Base-by-base conservation (phyloP, 1,284 basidiomycete species). In the Malassezia dermatis region DNA sequence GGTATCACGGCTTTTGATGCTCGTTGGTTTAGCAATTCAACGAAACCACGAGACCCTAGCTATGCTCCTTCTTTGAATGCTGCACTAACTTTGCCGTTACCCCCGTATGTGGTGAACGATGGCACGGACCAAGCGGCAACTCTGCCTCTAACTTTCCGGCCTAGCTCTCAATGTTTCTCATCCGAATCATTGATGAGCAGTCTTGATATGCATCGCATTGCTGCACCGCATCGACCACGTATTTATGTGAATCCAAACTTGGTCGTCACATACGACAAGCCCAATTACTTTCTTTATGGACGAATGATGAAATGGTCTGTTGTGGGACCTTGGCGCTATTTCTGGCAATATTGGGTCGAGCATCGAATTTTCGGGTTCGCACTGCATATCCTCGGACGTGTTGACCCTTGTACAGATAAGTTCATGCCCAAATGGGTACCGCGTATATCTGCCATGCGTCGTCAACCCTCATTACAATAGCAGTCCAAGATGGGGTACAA, bases 131-230 rank as follows among this genome's bases (percentile, higher is more conserved):
- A 50, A 63, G 75, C 57, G 7, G 48, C 52, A 1, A 37, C 39
- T 4, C 75, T 27, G 60, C 80, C 76, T 2, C 60, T 80, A 39
- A 57, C 64, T 1, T 83, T 83, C 75, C 78, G 81, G 32, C 60
- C 75, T 11, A 78, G 78, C 8, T 64, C 58, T 1, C 61, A 72
- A 21, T 83, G 81, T 66, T 79, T 77, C 62, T 79, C 79, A 35
- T 78, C 77, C 17, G 81, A 83, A 70, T 81, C 78, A 35, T 80
- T 81, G 73, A 63, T 81, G 43, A 73, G 80, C 17, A 79, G 79
- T 6, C 81, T 81, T 67, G 81, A 83, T 66, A 68, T 82, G 26
- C 78, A 81, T 52, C 77, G 80, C 4, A 57, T 79, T 30, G 78
- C 79, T 53, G 67, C 70, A 17, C 59, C 79, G 42, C 48, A 66